Evolutionary conservation across 176 grass and related monocot genomes (phyloP).

Genomic region (Phoenix dactylifera): DNA sequence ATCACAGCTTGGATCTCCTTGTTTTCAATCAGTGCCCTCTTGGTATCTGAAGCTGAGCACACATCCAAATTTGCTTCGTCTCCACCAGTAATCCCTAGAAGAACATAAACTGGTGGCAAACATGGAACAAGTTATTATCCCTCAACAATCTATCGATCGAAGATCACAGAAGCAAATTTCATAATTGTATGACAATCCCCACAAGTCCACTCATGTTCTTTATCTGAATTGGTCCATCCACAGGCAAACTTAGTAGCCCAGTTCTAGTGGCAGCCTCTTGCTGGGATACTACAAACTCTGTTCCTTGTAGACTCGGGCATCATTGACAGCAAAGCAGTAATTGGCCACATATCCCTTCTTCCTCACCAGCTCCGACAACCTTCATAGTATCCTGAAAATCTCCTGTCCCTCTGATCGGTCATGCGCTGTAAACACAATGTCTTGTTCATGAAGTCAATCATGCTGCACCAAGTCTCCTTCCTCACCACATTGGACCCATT

Average conservation of each 20-base stretch:
- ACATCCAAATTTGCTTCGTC: not conserved
- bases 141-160: conserved; percentile 10
- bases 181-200: conserved; percentile 8
- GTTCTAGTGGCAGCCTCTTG: conserved; percentile 8
- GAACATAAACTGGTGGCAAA: conserved; percentile 11
- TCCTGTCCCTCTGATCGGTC: conserved; percentile 1
- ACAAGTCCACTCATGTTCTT: conserved; percentile 18
- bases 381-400: not conserved
- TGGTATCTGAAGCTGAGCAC: too few species aligned
- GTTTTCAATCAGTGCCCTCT: too few species aligned
- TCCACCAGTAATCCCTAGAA: conserved; percentile 8
- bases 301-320: conserved; percentile 11
- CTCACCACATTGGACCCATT: conserved; percentile 33
- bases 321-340: conserved; percentile 3
- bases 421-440: conserved; percentile 8
- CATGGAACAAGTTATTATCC: conserved; percentile 11
- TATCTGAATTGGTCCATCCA: conserved; percentile 10
- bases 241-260: not conserved
- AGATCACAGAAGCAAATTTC: conserved; percentile 8
- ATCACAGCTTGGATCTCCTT: too few species aligned
- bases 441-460: conserved; percentile 19
- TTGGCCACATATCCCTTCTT: conserved; percentile 5
- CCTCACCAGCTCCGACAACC: conserved; percentile 1
- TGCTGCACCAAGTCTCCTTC: conserved; percentile 32
- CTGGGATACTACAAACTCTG: conserved; percentile 11